Percentiles rank a stretch among this genome's conserved stretches.
Evolutionary conservation across 2,329 filamentous ascomycete genomes (phyloP).

Genomic region (Aspergillus udagawae): DNA sequence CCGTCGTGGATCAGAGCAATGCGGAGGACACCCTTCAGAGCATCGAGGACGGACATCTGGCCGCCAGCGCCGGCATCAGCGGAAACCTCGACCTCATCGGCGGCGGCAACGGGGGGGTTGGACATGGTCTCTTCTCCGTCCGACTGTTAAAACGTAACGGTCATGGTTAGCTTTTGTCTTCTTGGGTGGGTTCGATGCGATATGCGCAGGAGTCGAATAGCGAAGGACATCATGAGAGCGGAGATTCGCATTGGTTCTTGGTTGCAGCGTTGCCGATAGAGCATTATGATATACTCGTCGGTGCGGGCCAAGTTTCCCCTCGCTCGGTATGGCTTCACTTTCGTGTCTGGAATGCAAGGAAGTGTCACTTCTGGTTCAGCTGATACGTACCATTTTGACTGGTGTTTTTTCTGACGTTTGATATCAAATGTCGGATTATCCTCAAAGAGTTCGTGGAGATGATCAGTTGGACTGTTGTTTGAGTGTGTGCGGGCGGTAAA

Average conservation of each 20-base stretch:
- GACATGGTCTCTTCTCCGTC: constrained; percentile 99
- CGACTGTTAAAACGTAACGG: constrained; percentile 59
- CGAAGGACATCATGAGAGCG: background rate
- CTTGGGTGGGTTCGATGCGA: constrained; percentile 1
- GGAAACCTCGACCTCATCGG: constrained; percentile 90
- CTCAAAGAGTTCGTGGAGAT: constrained; percentile 46
- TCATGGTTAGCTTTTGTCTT: constrained; percentile 15
- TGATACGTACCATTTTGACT: constrained; percentile 44
- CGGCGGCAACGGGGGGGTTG: constrained; percentile 62
- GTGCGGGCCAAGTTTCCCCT: background rate
- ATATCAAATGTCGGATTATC: constrained; percentile 48
- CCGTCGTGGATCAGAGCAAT: constrained; percentile 99
- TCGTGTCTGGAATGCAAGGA: background rate
- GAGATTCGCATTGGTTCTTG: background rate
- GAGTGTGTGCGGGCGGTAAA: constrained; percentile 14
- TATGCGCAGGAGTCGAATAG: background rate
- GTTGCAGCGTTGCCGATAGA: too few relatives aligned
- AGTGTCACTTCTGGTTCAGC: background rate
- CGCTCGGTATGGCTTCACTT: background rate
- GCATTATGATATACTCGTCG: background rate
- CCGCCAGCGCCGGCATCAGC: constrained; percentile 69
- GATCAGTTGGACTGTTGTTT: constrained; percentile 19
- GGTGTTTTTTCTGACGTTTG: constrained; percentile 21
- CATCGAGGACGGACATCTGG: constrained; percentile 95
- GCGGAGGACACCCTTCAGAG: constrained; percentile 98